Base-by-base conservation (phyloP, 805 yeast species). In the Yueomyces sinensis region DNA sequence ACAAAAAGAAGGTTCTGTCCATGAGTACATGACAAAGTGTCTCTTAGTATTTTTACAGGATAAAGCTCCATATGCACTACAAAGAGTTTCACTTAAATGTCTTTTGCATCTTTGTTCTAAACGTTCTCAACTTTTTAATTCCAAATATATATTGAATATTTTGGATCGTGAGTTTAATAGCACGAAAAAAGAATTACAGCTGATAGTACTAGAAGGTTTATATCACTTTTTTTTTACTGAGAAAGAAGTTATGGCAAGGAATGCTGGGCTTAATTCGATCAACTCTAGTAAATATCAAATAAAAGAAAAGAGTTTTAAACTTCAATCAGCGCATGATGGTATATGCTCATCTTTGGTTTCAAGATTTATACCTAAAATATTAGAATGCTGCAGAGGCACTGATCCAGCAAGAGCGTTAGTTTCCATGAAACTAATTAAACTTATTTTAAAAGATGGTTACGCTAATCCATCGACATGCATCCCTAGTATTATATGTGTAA, bases 271-370 rank as follows among this genome's bases (percentile, higher is more conserved):
- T 2, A 63, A 58, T 13, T 45, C 47, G 13, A 60, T 62, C 16
- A 36, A 56, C 5, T 61, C 73, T 1, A 54, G 58, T 13, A 37
- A 37, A 19, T 31, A 37, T 3, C 48, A 53, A 23, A 44, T 68
- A 4, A 81, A 72, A 43, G 4, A 20, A 2, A 42, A 20, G 1
- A 11, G 11, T 7, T 20, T 11, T 7, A 20, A 7, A 20, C 7
- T 11, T 1, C 54, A 62, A 27, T 56, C 66, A 1, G 65, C 70
- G 33, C 68, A 64, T 45, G 91, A 82, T 47, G 81, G 86, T 13
- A 72, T 82, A 0, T 77, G 91, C 49, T 70, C 89, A 1, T 76
- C 81, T 0, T 45, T 84, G 9, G 76, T 74, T 4, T 83, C 82
- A 36, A 57, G 83, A 27, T 82, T 75, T 45, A 52, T 76, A 33